Percentiles rank a stretch among this genome's conserved stretches.
These are phyloP conservation scores for Saccharomyces pastorianus DNA, from an alignment of 1,139 yeast genomes.

Conservation along the genomic window DNA sequence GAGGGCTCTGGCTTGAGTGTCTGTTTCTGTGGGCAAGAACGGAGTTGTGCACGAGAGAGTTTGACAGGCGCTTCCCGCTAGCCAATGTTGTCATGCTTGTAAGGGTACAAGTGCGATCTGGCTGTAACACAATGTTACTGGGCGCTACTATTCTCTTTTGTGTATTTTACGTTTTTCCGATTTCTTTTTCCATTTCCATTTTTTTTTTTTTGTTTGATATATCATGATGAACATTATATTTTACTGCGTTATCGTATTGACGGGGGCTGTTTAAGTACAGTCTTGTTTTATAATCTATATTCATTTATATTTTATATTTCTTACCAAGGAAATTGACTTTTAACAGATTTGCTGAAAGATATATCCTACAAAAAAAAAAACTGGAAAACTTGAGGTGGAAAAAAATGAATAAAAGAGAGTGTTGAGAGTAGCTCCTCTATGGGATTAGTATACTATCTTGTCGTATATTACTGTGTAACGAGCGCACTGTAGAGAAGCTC, in stretches of 20 bases:
- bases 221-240: slow-evolving; percentile 10
- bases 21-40: not conserved
- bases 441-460: not conserved
- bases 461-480: not conserved
- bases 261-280: slow-evolving; percentile 13
- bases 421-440: not conserved
- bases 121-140: not conserved
- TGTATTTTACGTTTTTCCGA: not conserved
- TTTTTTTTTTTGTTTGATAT: not conserved
- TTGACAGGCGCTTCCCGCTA: not conserved
- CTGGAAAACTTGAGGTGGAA: not conserved
- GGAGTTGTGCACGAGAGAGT: not conserved
- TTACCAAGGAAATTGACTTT: not conserved
- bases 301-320: not conserved
- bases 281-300: slow-evolving; percentile 1
- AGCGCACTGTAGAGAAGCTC: not conserved
- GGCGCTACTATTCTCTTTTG: not conserved
- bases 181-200: not conserved
- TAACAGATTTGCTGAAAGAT: not conserved
- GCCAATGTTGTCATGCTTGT: not conserved
- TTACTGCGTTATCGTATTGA: slow-evolving; percentile 22
- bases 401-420: not conserved
- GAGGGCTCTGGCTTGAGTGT: not conserved
- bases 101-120: not conserved
- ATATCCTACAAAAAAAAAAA: not conserved